Conservation (phyloP, 1,139 yeast species). For the Petasospora fabianii region DNA sequence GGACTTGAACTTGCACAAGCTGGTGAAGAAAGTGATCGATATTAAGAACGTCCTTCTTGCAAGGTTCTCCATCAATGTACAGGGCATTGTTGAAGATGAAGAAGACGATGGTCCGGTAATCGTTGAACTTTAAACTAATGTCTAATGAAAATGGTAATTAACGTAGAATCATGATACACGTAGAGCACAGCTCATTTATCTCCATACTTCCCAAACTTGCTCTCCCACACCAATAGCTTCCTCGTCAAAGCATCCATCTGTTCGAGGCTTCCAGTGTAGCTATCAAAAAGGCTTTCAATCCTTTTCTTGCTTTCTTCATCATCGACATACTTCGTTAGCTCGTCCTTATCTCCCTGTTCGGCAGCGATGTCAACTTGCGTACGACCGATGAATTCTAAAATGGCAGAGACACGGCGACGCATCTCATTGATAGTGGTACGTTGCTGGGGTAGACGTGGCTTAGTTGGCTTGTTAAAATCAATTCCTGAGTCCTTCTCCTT, state of each 20-base stretch:
- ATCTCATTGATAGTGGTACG: conserved; percentile 74
- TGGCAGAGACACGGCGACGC: conserved; percentile 84
- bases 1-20: conserved; percentile 14
- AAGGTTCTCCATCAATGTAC: conserved; percentile 19
- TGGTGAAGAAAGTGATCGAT: conserved; percentile 15
- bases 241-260: conserved; percentile 70
- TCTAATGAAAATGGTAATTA: background rate
- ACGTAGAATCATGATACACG: background rate
- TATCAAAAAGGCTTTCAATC: conserved; percentile 38
- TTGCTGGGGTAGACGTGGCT: conserved; percentile 78
- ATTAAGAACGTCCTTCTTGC: conserved; percentile 16
- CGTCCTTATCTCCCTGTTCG: conserved; percentile 58
- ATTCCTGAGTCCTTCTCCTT: conserved; percentile 28
- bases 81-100: conserved; percentile 21
- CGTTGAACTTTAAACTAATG: conserved; percentile 19
- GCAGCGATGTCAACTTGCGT: conserved; percentile 76
- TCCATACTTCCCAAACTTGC: conserved; percentile 41
- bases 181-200: conserved; percentile 6
- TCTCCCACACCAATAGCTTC: conserved; percentile 73
- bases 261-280: conserved; percentile 55
- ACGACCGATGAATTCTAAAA: conserved; percentile 82
- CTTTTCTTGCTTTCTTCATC: conserved; percentile 34
- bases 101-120: conserved; percentile 23
- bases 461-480: conserved; percentile 61
- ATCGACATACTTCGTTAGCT: conserved; percentile 43